Evolutionary conservation across 202 grass and related monocot genomes (phyloP), one percentile per base, ranked within the genome.

Genomic region (Thinopyrum obtusiflorum): DNA sequence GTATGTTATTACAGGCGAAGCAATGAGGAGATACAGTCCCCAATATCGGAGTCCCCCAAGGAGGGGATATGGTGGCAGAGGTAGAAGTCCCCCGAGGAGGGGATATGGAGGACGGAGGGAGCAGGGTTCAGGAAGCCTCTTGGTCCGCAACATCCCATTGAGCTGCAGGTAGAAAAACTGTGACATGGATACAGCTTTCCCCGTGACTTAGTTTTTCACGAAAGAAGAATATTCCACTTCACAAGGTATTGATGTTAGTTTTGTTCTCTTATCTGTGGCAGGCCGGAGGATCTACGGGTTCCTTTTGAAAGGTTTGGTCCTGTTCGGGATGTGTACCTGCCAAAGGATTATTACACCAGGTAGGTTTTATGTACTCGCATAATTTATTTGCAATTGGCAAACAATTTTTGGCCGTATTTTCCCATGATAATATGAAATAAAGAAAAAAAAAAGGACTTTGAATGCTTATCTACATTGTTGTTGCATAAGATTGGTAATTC

Each of bases 241-340:
- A 6, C 35, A 36, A 67, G 61, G 77, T 64, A 42, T 59, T 83
- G 23, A 65, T 53, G 53, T 32, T 18, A 47, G 7, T 81, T 67
- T 76, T n/a, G 10, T 12, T 65, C 6, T 42, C n/a, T 35, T 46
- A 69, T 76, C 7, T 87, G 39, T 79, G 76, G 73, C 74, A 99
- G 93, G 29, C 26, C 73, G 0, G 97, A 99, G 12, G 97, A 99
- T 59, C 84, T 99, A 68, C 90, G 97, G 84, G 88, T 83, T 84
- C 87, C 86, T 85, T 99, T 99, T 81, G 97, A 99, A 85, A 96
- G 97, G 85, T 98, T 98, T 91, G 97, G 97, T 47, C 93, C 97
- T 78, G 97, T 98, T 24, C 84, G 93, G 35, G 97, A 99, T 96
- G 93, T 99, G 82, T 98, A 98, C 83, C 75, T 98, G 66, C 95